A percentile compares a stretch with the other conserved stretches of the same genome.
Evolutionary conservation across 2,329 filamentous ascomycete species (phyloP).

Genomic region (Ophiognomonia clavigignenti-juglandacearum): DNA sequence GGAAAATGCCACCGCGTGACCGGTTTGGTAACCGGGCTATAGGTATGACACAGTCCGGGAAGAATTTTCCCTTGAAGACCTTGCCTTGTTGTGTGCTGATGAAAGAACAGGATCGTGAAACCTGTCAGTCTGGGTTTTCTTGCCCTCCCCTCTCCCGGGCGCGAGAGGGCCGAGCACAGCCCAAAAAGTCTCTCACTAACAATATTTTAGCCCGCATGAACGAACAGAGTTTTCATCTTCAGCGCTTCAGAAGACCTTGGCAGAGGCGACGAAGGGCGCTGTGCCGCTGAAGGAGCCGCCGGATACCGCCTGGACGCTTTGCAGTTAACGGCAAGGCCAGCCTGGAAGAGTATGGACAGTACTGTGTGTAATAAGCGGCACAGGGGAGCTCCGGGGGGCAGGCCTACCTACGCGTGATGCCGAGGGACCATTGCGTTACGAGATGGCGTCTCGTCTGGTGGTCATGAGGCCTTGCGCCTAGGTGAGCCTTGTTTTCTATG

Average conservation of each 20-base stretch:
- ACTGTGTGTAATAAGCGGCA: too few relatives aligned
- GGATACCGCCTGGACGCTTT: constrained; percentile 14
- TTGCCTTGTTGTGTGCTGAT: not conserved
- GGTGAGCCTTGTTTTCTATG: constrained; percentile 19
- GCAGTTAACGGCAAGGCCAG: constrained; percentile 17
- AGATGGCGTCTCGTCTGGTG: constrained; percentile 18
- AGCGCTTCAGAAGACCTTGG: not conserved
- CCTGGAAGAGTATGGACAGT: too few relatives aligned
- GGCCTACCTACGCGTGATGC: constrained; percentile 12
- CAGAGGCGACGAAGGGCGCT: constrained; percentile 1
- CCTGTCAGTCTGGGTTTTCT: too few relatives aligned
- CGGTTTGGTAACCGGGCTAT: not conserved
- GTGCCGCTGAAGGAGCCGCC: constrained; percentile 6
- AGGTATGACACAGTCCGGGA: constrained; percentile 1
- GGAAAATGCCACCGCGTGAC: not conserved
- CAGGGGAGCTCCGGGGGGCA: constrained; percentile 1
- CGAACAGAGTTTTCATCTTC: not conserved
- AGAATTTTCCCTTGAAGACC: not conserved
- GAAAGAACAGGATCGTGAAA: not conserved
- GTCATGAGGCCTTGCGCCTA: constrained; percentile 23
- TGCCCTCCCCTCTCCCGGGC: not conserved
- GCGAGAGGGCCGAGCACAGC: not conserved
- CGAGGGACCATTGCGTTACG: constrained; percentile 22
- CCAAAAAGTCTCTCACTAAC: not conserved
- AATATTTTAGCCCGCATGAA: not conserved